Percentiles rank a stretch among this genome's conserved stretches.
These are phyloP conservation scores for Metschnikowia aberdeeniae DNA, from an alignment of 805 yeast genomes.

Conservation along the genomic window DNA sequence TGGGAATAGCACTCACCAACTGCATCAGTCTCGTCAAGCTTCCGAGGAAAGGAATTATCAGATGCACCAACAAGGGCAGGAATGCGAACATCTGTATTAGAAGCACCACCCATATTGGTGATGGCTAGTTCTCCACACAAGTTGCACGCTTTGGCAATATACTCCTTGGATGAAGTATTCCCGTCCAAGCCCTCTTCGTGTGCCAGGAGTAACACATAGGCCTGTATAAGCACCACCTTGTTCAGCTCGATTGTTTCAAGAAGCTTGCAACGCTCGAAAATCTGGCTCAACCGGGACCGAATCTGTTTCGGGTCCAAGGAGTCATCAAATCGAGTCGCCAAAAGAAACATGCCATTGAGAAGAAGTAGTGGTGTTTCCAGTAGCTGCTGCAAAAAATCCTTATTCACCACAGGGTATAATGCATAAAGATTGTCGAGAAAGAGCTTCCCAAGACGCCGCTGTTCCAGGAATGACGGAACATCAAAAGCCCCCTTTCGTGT, in stretches of 20 bases:
- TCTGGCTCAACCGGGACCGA: background rate
- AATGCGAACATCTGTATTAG: background rate
- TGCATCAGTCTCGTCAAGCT: no score
- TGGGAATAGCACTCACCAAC: background rate
- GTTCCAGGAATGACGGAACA: background rate
- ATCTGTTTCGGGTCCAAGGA: background rate
- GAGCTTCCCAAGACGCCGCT: background rate
- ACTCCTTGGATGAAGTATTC: constrained; percentile 3
- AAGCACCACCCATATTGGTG: background rate
- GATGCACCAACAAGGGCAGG: background rate
- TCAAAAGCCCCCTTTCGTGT: background rate
- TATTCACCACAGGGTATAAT: constrained; percentile 2
- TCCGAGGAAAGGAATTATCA: no score
- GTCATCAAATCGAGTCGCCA: constrained; percentile 1
- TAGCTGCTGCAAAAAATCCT: background rate
- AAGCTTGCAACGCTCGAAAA: constrained; percentile 1
- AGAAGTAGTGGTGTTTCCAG: background rate
- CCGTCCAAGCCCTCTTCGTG: constrained; percentile 5
- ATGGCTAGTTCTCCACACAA: constrained; percentile 5
- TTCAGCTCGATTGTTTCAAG: constrained; percentile 4
- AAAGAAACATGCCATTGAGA: constrained; percentile 1
- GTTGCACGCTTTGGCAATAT: constrained; percentile 3
- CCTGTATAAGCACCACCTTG: constrained; percentile 4
- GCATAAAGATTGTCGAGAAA: background rate
- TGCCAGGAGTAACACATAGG: background rate